These are phyloP conservation scores for Suillus occidentalis DNA, from an alignment of 768 basidiomycete species.

Conservation along the genomic window DNA sequence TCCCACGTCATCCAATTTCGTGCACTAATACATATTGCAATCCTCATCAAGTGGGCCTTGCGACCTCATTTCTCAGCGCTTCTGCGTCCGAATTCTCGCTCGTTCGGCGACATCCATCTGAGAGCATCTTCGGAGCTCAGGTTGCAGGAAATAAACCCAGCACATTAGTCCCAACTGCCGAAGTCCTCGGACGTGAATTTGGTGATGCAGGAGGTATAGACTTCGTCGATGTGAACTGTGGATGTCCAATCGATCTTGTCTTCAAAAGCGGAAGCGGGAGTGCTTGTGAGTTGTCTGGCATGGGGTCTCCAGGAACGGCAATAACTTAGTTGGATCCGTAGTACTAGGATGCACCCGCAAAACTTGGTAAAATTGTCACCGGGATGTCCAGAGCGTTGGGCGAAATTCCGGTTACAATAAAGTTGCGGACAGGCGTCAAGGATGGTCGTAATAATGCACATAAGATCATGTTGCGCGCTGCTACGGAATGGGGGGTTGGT, in stretches of 20 bases:
- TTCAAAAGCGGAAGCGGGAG: slow-evolving; percentile 90
- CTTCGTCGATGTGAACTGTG: slow-evolving; percentile 95
- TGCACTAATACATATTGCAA: not conserved
- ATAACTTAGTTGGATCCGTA: slow-evolving; percentile 27
- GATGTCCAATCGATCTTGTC: slow-evolving; percentile 96
- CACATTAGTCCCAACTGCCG: slow-evolving; percentile 76
- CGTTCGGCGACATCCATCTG: slow-evolving; percentile 84
- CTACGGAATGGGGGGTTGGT: slow-evolving; percentile 45
- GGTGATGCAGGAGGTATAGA: slow-evolving; percentile 56
- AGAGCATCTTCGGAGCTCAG: slow-evolving; percentile 88
- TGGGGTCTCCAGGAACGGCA: not conserved
- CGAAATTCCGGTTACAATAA: slow-evolving; percentile 88
- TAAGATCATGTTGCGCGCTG: slow-evolving; percentile 84
- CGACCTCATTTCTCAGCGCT: slow-evolving; percentile 82
- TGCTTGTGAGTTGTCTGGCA: slow-evolving; percentile 60
- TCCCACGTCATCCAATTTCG: not conserved
- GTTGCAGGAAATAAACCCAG: slow-evolving; percentile 86
- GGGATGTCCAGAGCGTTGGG: slow-evolving; percentile 93
- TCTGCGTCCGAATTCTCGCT: slow-evolving; percentile 96
- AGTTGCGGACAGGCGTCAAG: slow-evolving; percentile 91
- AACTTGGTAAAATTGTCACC: slow-evolving; percentile 81
- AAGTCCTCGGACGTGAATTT: slow-evolving; percentile 73
- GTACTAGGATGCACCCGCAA: slow-evolving; percentile 82
- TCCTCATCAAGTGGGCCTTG: slow-evolving; percentile 81
- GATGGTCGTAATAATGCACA: slow-evolving; percentile 85